Conservation (phyloP, 208 protist species). For the Leishmania turanica region DNA sequence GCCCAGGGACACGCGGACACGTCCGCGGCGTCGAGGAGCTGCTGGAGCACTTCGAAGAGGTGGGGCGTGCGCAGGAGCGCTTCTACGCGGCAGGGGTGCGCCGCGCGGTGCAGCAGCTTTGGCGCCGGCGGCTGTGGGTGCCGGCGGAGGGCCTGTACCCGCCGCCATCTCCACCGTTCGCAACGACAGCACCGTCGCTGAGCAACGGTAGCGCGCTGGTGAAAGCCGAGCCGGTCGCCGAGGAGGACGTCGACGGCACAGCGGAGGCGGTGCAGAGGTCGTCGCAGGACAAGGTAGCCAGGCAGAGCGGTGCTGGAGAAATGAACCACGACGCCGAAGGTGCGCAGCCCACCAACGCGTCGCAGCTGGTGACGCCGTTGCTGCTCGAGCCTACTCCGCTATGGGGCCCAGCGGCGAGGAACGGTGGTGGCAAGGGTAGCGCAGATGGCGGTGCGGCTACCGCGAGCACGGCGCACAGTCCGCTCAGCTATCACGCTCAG, state of each 20-base stretch:
- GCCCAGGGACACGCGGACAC: slow-evolving; percentile 47
- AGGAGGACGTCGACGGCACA: background rate
- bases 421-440: background rate
- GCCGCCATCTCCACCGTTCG: background rate
- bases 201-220: background rate
- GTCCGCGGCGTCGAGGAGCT: slow-evolving; percentile 42
- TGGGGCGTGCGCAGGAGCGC: slow-evolving; percentile 42
- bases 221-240: slow-evolving; percentile 18
- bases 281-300: background rate
- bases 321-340: background rate
- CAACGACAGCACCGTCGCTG: background rate
- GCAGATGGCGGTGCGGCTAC: background rate
- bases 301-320: background rate
- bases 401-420: slow-evolving; percentile 4
- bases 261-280: slow-evolving; percentile 7
- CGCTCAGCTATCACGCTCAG: background rate
- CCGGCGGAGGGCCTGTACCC: background rate
- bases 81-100: slow-evolving; percentile 27
- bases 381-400: slow-evolving; percentile 31
- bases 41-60: slow-evolving; percentile 42
- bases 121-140: slow-evolving; percentile 16
- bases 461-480: background rate
- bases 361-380: slow-evolving; percentile 10
- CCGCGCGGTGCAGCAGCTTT: slow-evolving; percentile 19
- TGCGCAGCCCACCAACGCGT: slow-evolving; percentile 5